A percentile compares a stretch with the other conserved stretches of the same genome.
These are phyloP conservation scores for Penicillium sp. DNA, from an alignment of 2,329 filamentous ascomycete species.

Conservation along the genomic window DNA sequence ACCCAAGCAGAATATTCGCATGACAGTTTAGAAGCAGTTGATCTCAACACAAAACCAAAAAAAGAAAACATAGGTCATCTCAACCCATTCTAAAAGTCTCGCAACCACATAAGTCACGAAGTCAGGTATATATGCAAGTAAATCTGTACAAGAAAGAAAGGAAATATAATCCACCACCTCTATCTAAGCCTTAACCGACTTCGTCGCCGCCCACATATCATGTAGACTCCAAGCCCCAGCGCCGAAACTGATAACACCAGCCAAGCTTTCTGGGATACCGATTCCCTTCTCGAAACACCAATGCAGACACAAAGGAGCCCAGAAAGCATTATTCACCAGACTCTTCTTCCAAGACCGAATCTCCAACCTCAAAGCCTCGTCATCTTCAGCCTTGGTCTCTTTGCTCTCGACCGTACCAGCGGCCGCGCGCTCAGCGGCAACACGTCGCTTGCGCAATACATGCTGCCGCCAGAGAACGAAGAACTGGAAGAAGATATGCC, in stretches of 20 bases:
- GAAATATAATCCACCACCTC: neutral
- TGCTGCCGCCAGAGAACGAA: constrained; percentile 59
- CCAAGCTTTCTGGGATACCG: constrained; percentile 56
- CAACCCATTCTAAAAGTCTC: neutral
- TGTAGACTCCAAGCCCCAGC: constrained; percentile 49
- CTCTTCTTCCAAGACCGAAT: constrained; percentile 62
- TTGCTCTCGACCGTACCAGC: constrained; percentile 16
- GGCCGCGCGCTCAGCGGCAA: constrained; percentile 23
- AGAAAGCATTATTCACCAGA: constrained; percentile 69
- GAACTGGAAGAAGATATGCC: constrained; percentile 76
- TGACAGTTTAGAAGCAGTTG: neutral
- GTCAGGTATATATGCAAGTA: constrained; percentile 10
- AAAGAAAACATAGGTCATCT: neutral
- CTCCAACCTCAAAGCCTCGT: constrained; percentile 33
- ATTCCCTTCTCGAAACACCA: constrained; percentile 73
- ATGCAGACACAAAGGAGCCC: constrained; percentile 80
- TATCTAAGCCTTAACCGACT: constrained; percentile 31
- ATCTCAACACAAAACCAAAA: neutral
- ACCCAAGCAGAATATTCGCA: neutral
- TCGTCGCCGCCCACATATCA: constrained; percentile 49
- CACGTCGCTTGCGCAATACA: constrained; percentile 32
- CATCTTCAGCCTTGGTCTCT: constrained; percentile 31
- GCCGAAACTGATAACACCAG: constrained; percentile 60
- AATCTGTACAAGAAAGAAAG: constrained; percentile 7
- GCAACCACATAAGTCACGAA: neutral